Evolutionary conservation across 805 yeast genomes (phyloP), one percentile per base, ranked within the genome.

Genomic region (Hanseniaspora clermontiae): DNA sequence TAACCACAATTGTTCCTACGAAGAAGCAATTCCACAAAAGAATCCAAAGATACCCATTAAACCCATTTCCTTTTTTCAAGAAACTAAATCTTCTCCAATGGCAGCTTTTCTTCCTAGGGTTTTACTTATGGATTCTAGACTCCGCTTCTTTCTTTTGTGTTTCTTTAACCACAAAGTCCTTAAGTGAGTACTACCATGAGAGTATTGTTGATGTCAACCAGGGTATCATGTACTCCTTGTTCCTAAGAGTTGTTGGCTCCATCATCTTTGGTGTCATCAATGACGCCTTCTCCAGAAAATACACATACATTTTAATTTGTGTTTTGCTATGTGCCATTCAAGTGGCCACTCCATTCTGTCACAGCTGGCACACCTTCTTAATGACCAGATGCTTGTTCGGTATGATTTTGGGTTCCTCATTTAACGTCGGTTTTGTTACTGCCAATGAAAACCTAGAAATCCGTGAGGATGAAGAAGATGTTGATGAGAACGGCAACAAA

Each of bases 181-280:
- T 84, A 52, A 83, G 87, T 34, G 62, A 65, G 42, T 63, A 76
- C 2, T 74, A 83, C 52, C 71, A 70, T 45, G 70, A 67, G 9
- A 55, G 72, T 0, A 73, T 77, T 29, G 70, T 73, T 27, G 77
- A 76, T 49, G 74, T 84, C 61, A 79, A 87, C 11, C 83, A 87
- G 86, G 89, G 87, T 50, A 76, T 84, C 60, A 81, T 87, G 12
- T 71, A 82, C 59, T 88, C 82, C 48, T 74, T 83, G 32, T 83
- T 83, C 87, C 72, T 83, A 57, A 74, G 90, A 57, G 77, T 86
- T 2, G 80, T 80, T 2, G 90, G 90, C 46, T 88, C 90, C 1
- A 67, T 82, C 15, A 70, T 78, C 37, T 82, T 83, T 64, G 90
- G 90, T 45, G 66, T 76, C 27, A 69, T 78, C 60, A 77, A 81